Evolutionary conservation across 2,329 filamentous ascomycete species (phyloP), one percentile per base, ranked within the genome.

Genomic region (Orbilia javanica): DNA sequence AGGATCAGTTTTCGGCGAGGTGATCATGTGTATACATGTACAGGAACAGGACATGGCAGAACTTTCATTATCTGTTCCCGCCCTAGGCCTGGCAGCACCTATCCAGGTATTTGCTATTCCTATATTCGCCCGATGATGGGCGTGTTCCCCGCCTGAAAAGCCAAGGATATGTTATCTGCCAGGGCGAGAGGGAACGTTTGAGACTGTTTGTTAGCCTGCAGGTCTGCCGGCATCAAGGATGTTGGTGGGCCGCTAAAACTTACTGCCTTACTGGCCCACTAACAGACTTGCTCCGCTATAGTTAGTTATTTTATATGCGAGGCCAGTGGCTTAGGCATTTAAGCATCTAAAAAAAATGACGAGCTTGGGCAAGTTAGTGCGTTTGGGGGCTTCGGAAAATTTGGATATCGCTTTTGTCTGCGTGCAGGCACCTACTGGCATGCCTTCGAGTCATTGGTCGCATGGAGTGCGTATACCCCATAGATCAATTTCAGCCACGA

Each of bases 251-350:
- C 29, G n/a, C 20, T 13, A n/a, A 5, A 44, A 6, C 13, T 36
- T 57, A 1, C 52, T 57, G 29, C 52, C 52, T 57, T 36, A 34
- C 36, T 57, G 52, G 36, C 36, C 36, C 52, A 57, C n/a, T 34
- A 11, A 1, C 29, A 8, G 25, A 31, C 5, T 10, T 18, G 18
- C 36, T 6, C 52, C 18, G n/a, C 29, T 22, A 57, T 57, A 31
- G 7, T n/a, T 22, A 22, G 18, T 20, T 29, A 57, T n/a, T 4
- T 7, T 53, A 53, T 53, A 29, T 53, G 50, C 50, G 42, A 10
- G 10, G 13, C 15, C 15, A n/a, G 50, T 53, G 50, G 25, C 50
- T 53, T 53, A 53, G 25, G 50, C 18, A 53, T 15, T 15, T 53
- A 13, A 27, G 25, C 31, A 18, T 27, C 15, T 7, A 2, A 18